Evolutionary conservation across 1,284 basidiomycete species (phyloP), one percentile per base, ranked within the genome.

Genomic region (Leucoagaricus sp.): DNA sequence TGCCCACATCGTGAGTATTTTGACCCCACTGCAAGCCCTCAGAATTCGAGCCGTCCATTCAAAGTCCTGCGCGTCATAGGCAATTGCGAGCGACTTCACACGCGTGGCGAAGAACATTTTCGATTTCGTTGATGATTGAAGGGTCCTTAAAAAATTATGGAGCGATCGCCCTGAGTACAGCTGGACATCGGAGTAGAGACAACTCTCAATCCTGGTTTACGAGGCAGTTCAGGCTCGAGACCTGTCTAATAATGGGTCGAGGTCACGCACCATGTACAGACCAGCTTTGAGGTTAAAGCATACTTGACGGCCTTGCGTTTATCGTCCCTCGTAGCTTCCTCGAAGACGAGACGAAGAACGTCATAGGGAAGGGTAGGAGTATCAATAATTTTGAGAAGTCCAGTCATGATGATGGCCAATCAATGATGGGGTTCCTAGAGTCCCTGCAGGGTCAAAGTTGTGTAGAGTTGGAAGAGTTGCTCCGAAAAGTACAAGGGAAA

Each of bases 341-440:
- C 55, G 28, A 57, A 57, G 19, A 57, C 36, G 23, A 57, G 49
- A 29, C 55, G 29, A 33, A 57, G 55, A 19, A 57, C 28, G 44
- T 57, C 55, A 46, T 51, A 26, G 7, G 55, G 55, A 45, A 52
- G 55, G 29, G 25, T 17, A 47, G 55, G 55, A 21, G 26, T n/a
- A 33, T 50, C 54, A 12, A 50, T 33, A 29, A 49, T 12, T 17
- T 19, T 44, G n/a, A 45, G 47, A 44, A 44, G 48, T 31, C 19
- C 36, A n/a, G 54, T 49, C 41, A 72, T 66, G 58, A 58, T 65
- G n/a, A 71, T 59, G 3, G 67, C 64, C 55, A n/a, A n/a, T 68
- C 69, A 15, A 70, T 68, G 40, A 62, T 60, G 4, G 59, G 9
- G 62, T 49, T 23, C 2, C 26, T 29, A n/a, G 17, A 21, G 70